Evolutionary conservation across 352 stramenopile species (phyloP), one percentile per base, ranked within the genome.

Genomic region (Blastocystis sp.): DNA sequence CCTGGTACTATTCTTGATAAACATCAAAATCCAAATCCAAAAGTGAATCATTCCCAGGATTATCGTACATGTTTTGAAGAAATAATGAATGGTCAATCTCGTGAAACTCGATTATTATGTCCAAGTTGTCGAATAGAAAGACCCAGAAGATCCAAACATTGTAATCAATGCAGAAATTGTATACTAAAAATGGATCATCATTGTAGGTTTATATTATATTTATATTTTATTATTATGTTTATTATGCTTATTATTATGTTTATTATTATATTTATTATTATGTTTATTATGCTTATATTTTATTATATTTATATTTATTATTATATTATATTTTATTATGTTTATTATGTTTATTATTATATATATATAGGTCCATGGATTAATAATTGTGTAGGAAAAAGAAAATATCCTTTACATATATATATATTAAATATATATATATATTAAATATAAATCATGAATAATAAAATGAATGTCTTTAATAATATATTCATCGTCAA

Each of bases 111-210:
- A 1, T 16, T 25, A 7, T n/a, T 62, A 10, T 62, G 52, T 18
- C n/a, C 52, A 6, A 62, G 39, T 19, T 62, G 52, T 16, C 39
- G 54, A 31, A 62, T 62, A n/a, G 52, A 62, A 18, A 30, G 52
- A 27, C 36, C 36, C 6, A 19, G 41, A 19, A 39, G 52, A 11
- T 62, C 39, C 24, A 62, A 62, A 25, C 52, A 62, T 40, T 62
- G 52, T 28, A 31, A 30, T 7, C 36, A 48, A 5, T 62, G 52
- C 28, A 30, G 44, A 25, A 30, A 21, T 9, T 62, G 52, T 37
- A 27, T 62, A 5, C 25, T 48, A 13, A 39, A 42, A 11, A 52
- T 62, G 35, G 52, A 62, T 11, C 52, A 62, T 32, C 52, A 62
- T 13, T 62, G 52, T 62, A 18, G 16, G 46, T 47, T 13, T 24